Conservation (phyloP, 129 eudicot genomes). For the Artemisia argyi region DNA sequence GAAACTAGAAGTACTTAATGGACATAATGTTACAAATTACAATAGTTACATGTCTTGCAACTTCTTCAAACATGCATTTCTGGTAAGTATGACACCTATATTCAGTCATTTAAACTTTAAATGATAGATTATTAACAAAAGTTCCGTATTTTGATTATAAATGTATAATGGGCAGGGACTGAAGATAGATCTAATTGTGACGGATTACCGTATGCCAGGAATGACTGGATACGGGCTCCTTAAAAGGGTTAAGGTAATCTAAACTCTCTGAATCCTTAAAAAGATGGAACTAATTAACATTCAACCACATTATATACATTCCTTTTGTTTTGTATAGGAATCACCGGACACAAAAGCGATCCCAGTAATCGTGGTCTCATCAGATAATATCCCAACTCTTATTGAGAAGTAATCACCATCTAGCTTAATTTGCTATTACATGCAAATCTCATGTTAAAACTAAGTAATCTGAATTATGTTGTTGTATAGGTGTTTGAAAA, state of each 20-base stretch:
- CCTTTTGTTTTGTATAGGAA: conserved; percentile 45
- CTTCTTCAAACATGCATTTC: background rate
- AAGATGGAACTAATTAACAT: conserved; percentile 3
- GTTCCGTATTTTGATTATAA: background rate
- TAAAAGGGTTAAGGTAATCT: conserved; percentile 70
- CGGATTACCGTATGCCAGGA: conserved; percentile 81
- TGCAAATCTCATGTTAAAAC: background rate
- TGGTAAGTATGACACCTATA: conserved; percentile 1
- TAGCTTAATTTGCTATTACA: background rate
- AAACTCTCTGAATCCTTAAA: background rate
- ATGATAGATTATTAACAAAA: conserved; percentile 1
- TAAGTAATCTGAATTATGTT: background rate
- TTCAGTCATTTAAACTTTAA: background rate
- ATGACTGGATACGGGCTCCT: conserved; percentile 87
- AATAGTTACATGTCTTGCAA: background rate
- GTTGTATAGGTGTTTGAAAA: conserved; percentile 66
- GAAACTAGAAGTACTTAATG: background rate
- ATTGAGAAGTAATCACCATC: conserved; percentile 52
- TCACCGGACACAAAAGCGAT: conserved; percentile 60
- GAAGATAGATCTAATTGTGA: conserved; percentile 64
- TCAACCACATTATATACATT: background rate
- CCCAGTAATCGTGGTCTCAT: conserved; percentile 79
- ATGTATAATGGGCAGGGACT: conserved; percentile 36
- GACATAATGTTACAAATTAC: background rate
- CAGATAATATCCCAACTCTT: conserved; percentile 73